Base-by-base conservation (phyloP, 441 rosid genomes). In the Geranium incanum region DNA sequence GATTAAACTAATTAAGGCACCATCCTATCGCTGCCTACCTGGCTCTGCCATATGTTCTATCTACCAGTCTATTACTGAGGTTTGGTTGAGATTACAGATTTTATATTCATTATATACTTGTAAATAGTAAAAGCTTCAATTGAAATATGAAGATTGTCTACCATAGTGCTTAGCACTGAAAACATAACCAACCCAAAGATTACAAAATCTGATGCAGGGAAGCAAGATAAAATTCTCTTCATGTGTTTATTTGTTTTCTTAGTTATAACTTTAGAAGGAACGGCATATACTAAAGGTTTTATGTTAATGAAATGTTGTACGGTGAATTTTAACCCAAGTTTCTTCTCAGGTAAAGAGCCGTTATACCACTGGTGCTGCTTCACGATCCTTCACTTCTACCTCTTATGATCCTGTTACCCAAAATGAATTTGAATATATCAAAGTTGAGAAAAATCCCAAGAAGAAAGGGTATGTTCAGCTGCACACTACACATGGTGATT, bases 381-480 rank as follows among this genome's bases (percentile, higher is more conserved):
- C 99, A 59, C 84, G 97, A 74, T 94, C 97, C 72, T 95, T 92
- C 79, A 94, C 99, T 74, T 95, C 97, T 75, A 89, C 93, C 43
- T 82, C 92, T 19, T 94, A 83, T 85, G 91, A 88, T 73, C 97
- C 99, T 59, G 94, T 95, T 37, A 92, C 99, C 5, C 73, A 83
- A 78, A 95, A 95, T 79, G 96, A 95, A 7, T 95, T 78, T 68
- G 97, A 95, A 74, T 83, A 89, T 63, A 48, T 92, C 72, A 85
- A 95, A 85, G 96, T 92, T 45, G 99, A 92, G 85, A 94, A 88
- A 79, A 95, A 85, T 82, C 94, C 97, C 3, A 90, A 79, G 78
- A 94, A 92, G 92, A 94, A 92, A 88, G 99, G 97, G 66, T 92
- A 94, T 80, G 88, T 92, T 78, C 90, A 92, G 86, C 77, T 89